Conservation (phyloP, 129 eudicot species). For the Saussurea involucrata region DNA sequence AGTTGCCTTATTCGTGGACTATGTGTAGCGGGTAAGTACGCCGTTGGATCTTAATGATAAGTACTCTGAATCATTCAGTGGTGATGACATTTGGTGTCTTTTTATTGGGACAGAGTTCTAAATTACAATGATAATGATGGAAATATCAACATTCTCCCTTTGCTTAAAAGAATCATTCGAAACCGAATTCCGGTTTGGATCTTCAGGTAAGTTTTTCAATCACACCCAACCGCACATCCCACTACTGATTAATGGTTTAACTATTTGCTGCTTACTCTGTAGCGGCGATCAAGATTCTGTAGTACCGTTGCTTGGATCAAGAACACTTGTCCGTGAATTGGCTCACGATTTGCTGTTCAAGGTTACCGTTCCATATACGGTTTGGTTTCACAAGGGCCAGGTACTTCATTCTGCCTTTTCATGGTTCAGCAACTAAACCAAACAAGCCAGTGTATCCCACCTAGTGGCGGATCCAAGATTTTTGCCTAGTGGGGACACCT, state of each 20-base stretch:
- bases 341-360: slow-evolving; percentile 70
- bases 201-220: slow-evolving; percentile 61
- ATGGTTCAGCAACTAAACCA: background rate
- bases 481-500: too few relatives aligned
- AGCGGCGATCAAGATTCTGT: slow-evolving; percentile 99
- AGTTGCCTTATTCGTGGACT: slow-evolving; percentile 69
- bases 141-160: slow-evolving; percentile 72
- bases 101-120: slow-evolving; percentile 40
- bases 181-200: slow-evolving; percentile 75
- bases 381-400: slow-evolving; percentile 95
- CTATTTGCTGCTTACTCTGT: background rate
- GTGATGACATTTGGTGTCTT: background rate
- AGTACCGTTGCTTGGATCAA: slow-evolving; percentile 84
- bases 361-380: slow-evolving; percentile 83
- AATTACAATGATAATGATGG: slow-evolving; percentile 65
- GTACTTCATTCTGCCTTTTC: slow-evolving; percentile 31
- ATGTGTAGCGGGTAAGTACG: slow-evolving; percentile 96
- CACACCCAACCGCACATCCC: background rate
- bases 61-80: background rate
- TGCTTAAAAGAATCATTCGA: slow-evolving; percentile 66
- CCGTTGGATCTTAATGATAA: background rate
- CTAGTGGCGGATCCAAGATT: too few relatives aligned
- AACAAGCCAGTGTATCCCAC: background rate
- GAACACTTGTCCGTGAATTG: slow-evolving; percentile 86
- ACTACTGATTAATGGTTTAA: background rate